A percentile compares a stretch with the other conserved stretches of the same genome.
These are phyloP conservation scores for Lobosporangium transversale DNA, from an alignment of 192 early-diverging fungal species.

Conservation along the genomic window DNA sequence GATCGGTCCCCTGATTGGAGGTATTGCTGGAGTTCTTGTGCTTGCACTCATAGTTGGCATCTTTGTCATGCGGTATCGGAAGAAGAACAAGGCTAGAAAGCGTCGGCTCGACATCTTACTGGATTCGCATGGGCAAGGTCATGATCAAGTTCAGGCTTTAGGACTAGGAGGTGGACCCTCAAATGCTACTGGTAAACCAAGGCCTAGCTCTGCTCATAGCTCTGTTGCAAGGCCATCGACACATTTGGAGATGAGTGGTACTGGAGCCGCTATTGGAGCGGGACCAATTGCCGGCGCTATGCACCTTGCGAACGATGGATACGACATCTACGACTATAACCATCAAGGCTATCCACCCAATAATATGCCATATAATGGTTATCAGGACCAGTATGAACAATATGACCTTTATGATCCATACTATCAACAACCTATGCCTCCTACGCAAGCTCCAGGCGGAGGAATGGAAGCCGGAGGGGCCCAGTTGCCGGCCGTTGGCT, in stretches of 20 bases:
- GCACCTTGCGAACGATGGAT: neutral
- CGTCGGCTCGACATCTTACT: constrained; percentile 36
- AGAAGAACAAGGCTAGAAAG: constrained; percentile 15
- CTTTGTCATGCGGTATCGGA: constrained; percentile 38
- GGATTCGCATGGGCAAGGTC: constrained; percentile 15
- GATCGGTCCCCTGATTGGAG: constrained; percentile 26
- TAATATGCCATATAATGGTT: constrained; percentile 26
- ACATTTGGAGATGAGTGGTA: constrained; percentile 25
- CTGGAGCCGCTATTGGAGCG: neutral
- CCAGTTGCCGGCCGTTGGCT: constrained; percentile 8
- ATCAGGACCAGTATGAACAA: constrained; percentile 32
- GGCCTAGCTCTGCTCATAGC: constrained; percentile 1
- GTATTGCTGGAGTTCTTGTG: constrained; percentile 32
- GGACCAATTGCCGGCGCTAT: neutral
- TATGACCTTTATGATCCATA: constrained; percentile 39
- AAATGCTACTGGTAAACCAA: neutral
- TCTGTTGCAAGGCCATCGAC: constrained; percentile 5
- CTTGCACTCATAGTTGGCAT: constrained; percentile 38
- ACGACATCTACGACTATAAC: constrained; percentile 24
- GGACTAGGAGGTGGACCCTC: neutral
- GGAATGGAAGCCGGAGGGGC: too few relatives aligned
- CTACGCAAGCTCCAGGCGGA: neutral
- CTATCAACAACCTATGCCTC: constrained; percentile 16
- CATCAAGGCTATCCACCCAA: constrained; percentile 25
- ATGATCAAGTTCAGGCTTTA: neutral